These are phyloP conservation scores for Phytophthora capsici DNA, from an alignment of 352 stramenopile genomes.

Conservation along the genomic window DNA sequence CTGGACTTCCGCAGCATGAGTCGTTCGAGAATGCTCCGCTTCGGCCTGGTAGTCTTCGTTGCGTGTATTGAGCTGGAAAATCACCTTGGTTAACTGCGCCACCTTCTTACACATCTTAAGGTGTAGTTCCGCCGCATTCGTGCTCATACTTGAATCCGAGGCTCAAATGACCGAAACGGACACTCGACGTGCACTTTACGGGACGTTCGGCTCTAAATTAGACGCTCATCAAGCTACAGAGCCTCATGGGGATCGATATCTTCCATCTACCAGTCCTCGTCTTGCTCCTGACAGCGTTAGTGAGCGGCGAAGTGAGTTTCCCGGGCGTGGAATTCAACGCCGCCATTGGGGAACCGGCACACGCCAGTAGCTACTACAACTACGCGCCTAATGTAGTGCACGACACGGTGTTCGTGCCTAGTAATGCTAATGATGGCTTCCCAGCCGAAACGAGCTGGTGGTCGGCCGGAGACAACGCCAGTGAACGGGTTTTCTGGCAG, in stretches of 20 bases:
- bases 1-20: slow-evolving; percentile 49
- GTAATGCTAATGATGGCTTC: slow-evolving; percentile 80
- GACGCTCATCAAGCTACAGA: background rate
- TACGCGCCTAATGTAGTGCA: slow-evolving; percentile 67
- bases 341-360: slow-evolving; percentile 51
- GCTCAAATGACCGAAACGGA: slow-evolving; percentile 29
- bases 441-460: slow-evolving; percentile 79
- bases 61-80: slow-evolving; percentile 94
- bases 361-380: slow-evolving; percentile 81
- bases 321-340: slow-evolving; percentile 75
- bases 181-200: slow-evolving; percentile 6
- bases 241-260: slow-evolving; percentile 8
- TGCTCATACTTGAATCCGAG: slow-evolving; percentile 18
- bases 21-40: slow-evolving; percentile 49
- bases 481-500: slow-evolving; percentile 71
- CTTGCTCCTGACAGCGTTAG: slow-evolving; percentile 14
- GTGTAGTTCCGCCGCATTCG: slow-evolving; percentile 67
- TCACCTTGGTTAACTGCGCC: slow-evolving; percentile 94
- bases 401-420: slow-evolving; percentile 63
- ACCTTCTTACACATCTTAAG: slow-evolving; percentile 96
- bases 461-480: slow-evolving; percentile 59
- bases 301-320: slow-evolving; percentile 51
- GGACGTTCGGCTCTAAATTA: slow-evolving; percentile 20
- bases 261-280: slow-evolving; percentile 3
- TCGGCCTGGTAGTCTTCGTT: slow-evolving; percentile 92